Evolutionary conservation across 2,329 filamentous ascomycete species (phyloP), one percentile per base, ranked within the genome.

Genomic region (Botrytis porri): DNA sequence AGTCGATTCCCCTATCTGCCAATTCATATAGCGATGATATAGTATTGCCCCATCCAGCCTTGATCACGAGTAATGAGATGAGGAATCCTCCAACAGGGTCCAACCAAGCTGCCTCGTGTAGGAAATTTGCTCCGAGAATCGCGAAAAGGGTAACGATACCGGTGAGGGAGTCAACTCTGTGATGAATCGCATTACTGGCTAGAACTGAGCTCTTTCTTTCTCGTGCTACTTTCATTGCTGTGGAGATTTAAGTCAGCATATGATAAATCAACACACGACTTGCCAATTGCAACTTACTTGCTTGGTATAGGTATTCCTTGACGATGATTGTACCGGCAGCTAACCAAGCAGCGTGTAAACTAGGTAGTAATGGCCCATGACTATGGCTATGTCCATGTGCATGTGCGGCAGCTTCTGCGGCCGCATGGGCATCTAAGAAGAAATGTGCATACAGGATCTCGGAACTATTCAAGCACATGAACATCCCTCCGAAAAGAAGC

Each of bases 241-340:
- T 43, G 71, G 73, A 57, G 48, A 35, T 43, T 60, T 18, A 51
- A n/a, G 74, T 83, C 77, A 80, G 75, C 22, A 69, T 48, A 1
- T 37, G n/a, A 29, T 32, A 57, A 69, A 8, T 63, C 29, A 39
- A 48, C 22, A 29, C 62, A 12, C 61, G 72, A 39, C 67, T 70
- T 32, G 18, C 7, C 12, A 29, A 41, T 51, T 65, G 18, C n/a
- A 59, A 89, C 93, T 86, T 89, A 96, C 95, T 99, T 76, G 95
- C 94, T 85, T 92, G 91, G 81, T 98, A 99, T 39, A 99, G 85
- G 93, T 95, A 99, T 83, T 99, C 96, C 84, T 99, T 99, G 79
- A 98, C 85, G 39, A 94, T 83, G 73, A 99, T 96, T 2, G 94
- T 97, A 32, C 93, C 95, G 59, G 89, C 92, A 51, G 96, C 95